Conservation (phyloP, 2,329 filamentous ascomycete species). For the Penicillium occitanis region DNA sequence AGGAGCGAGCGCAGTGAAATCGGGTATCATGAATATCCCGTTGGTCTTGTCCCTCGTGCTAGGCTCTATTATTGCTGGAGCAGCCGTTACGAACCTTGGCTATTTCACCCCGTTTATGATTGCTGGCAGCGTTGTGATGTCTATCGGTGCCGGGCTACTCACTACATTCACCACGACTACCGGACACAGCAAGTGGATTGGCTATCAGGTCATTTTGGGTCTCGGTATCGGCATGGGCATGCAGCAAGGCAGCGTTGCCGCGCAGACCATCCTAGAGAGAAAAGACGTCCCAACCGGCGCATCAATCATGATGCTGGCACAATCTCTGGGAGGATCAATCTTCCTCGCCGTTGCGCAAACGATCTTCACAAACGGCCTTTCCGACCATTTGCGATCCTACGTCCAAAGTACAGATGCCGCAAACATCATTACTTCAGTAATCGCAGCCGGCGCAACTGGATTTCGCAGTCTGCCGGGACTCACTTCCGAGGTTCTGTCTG, state of each 20-base stretch:
- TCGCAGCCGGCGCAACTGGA: constrained; percentile 39
- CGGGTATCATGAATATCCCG: constrained; percentile 42
- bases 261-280: constrained; percentile 35
- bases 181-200: constrained; percentile 38
- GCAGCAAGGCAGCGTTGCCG: constrained; percentile 38
- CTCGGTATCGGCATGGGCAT: constrained; percentile 39
- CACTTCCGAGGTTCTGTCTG: neutral
- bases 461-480: constrained; percentile 11
- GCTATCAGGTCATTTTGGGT: constrained; percentile 40
- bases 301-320: constrained; percentile 38
- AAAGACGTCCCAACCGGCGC: constrained; percentile 38
- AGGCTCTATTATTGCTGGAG: constrained; percentile 32
- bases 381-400: constrained; percentile 27
- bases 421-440: constrained; percentile 30
- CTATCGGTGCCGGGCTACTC: constrained; percentile 38
- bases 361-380: constrained; percentile 39
- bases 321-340: constrained; percentile 40
- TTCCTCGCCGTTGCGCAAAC: constrained; percentile 42
- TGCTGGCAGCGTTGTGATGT: constrained; percentile 32
- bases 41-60: constrained; percentile 37
- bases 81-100: constrained; percentile 33
- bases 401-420: constrained; percentile 25
- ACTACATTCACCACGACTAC: constrained; percentile 37
- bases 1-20: constrained; percentile 34
- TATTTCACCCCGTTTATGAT: constrained; percentile 46